Conservation (phyloP, 305 asterid species). For the Stenogyne calaminthoides region DNA sequence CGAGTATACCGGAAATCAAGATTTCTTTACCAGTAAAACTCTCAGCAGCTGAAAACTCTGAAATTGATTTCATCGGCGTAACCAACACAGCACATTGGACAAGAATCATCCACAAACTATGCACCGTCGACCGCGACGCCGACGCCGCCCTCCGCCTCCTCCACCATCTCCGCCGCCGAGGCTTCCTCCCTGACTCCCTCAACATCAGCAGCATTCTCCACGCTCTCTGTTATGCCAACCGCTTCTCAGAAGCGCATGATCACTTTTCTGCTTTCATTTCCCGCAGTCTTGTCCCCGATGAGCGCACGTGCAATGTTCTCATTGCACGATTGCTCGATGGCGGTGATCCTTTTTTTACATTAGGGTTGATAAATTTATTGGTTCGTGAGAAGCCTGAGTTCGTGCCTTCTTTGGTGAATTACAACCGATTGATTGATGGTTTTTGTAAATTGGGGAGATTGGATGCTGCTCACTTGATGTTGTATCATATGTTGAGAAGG, state of each 20-base stretch:
- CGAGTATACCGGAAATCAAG: slow-evolving; percentile 19
- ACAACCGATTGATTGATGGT: slow-evolving; percentile 69
- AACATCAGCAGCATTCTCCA: slow-evolving; percentile 72
- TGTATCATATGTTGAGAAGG: slow-evolving; percentile 55
- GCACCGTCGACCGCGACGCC: slow-evolving; percentile 47
- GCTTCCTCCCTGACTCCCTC: slow-evolving; percentile 60
- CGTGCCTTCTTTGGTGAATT: slow-evolving; percentile 77
- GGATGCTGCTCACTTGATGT: slow-evolving; percentile 57
- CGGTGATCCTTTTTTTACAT: slow-evolving; percentile 43
- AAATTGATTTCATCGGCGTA: slow-evolving; percentile 20
- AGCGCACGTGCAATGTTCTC: slow-evolving; percentile 77
- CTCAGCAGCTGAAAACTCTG: slow-evolving; percentile 9
- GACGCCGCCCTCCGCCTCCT: slow-evolving; percentile 68
- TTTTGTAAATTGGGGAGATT: slow-evolving; percentile 48
- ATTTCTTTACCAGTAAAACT: background rate
- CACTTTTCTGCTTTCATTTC: slow-evolving; percentile 40
- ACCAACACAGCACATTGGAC: slow-evolving; percentile 56
- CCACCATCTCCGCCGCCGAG: slow-evolving; percentile 50
- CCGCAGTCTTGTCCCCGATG: slow-evolving; percentile 52
- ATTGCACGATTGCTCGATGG: slow-evolving; percentile 67
- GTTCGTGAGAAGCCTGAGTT: slow-evolving; percentile 56
- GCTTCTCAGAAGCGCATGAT: slow-evolving; percentile 70
- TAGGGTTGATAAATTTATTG: slow-evolving; percentile 50
- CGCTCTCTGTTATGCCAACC: slow-evolving; percentile 58
- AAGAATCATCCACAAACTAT: slow-evolving; percentile 64